These are phyloP conservation scores for Monosporascus sp. DNA, from an alignment of 2,329 filamentous ascomycete species.

Conservation along the genomic window DNA sequence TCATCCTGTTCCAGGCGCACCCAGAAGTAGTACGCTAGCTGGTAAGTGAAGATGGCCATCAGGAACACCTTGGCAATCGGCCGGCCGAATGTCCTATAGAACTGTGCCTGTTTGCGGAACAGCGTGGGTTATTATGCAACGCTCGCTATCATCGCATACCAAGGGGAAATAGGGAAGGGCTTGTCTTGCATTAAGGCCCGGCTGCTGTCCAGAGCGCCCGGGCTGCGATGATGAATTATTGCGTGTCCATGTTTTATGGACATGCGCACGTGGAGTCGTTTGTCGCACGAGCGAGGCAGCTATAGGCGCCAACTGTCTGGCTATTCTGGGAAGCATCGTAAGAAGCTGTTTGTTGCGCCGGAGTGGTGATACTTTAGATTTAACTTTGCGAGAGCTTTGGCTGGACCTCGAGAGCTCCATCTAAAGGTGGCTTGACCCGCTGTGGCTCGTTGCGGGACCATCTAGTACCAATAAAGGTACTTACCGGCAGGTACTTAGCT, in stretches of 20 bases:
- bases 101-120: slow-evolving; percentile 45
- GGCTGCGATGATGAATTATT: not conserved
- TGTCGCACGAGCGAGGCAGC: not conserved
- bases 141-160: too few relatives aligned
- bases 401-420: too few relatives aligned
- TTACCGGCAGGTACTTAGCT: too few relatives aligned
- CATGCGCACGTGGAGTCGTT: not conserved
- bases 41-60: slow-evolving; percentile 72
- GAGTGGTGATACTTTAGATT: not conserved
- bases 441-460: too few relatives aligned
- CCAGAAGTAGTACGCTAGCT: slow-evolving; percentile 72
- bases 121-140: not conserved
- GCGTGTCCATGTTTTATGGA: not conserved
- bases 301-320: not conserved
- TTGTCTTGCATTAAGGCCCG: too few relatives aligned
- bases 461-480: too few relatives aligned
- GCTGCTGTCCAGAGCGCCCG: too few relatives aligned
- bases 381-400: too few relatives aligned
- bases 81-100: slow-evolving; percentile 71
- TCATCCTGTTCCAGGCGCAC: slow-evolving; percentile 69
- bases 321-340: not conserved
- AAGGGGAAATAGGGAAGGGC: too few relatives aligned
- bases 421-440: too few relatives aligned
- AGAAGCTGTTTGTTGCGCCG: not conserved
- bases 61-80: slow-evolving; percentile 71